Evolutionary conservation across 2,329 filamentous ascomycete genomes (phyloP), one percentile per base, ranked within the genome.

Genomic region (Trichoderma semiorbis): DNA sequence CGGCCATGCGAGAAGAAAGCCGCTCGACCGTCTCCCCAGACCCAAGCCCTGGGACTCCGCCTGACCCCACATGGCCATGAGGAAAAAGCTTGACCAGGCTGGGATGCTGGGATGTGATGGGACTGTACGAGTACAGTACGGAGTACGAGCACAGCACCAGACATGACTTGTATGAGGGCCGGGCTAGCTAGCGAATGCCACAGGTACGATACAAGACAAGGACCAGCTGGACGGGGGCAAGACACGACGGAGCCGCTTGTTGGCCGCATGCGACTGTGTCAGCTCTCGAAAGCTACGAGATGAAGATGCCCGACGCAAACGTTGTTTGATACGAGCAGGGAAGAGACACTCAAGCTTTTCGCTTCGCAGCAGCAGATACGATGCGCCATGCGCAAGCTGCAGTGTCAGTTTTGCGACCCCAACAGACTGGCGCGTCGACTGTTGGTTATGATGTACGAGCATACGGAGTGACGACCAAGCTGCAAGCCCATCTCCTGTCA

Each of bases 31-130:
- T 39, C 53, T 63, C 69, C 69, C 69, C 69, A 12, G 30, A 18
- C 47, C 61, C 61, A 66, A 66, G 53, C 61, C 69, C 69, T 71
- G 69, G 55, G 69, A 66, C 69, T 43, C 69, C 69, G 61, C 69
- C 50, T 60, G 69, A 60, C 57, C 61, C 61, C 69, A 65, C 69
- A 65, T 28, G 60, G 62, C 30, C 36, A 34, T 55, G 57, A 36
- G 47, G 7, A 16, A 47, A 58, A 60, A 58, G 53, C 50, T 71
- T 66, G 47, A 50, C 60, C 16, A 12, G 43, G n/a, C 43, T 50
- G 43, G 43, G 43, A n/a, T 47, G 43, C 18, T 21, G 43, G 34
- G 43, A 30, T 47, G 65, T 10, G 53, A n/a, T 47, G 65, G 30
- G n/a, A n/a, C 30, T 11, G 11, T 34, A 34, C 32, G 5, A n/a